phyloP scores from a whole-genome alignment of 73 alveolate genomes.

The Tetrahymena elliotti region DNA sequence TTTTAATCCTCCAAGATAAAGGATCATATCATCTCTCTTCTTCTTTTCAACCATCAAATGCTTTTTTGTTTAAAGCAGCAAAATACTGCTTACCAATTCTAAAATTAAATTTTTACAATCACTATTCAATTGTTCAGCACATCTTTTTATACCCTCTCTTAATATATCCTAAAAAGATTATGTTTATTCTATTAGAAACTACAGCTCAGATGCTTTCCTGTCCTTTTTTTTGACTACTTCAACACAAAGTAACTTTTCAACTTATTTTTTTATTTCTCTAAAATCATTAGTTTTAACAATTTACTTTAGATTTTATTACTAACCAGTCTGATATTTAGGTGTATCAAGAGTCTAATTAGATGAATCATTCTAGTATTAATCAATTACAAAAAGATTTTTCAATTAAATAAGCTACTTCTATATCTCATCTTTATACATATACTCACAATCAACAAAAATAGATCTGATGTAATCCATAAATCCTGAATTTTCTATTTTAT shows the following conservation, averaged over 20 bases:
- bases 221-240: neutral
- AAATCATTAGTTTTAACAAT: neutral
- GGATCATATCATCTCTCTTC: neutral
- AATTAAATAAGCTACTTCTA: neutral
- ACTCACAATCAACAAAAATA: neutral
- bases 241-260: neutral
- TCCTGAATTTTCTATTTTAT: neutral
- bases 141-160: neutral
- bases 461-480: neutral
- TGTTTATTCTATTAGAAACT: neutral
- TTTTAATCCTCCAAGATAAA: neutral
- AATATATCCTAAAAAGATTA: neutral
- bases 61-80: neutral
- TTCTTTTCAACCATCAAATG: neutral
- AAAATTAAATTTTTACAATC: neutral
- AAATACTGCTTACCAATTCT: neutral
- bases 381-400: neutral
- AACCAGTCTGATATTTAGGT: neutral
- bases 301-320: neutral
- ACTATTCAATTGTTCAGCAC: neutral
- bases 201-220: neutral
- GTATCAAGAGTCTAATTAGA: neutral
- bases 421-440: neutral
- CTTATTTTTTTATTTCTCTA: neutral
- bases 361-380: neutral